A percentile compares a stretch with the other conserved stretches of the same genome.
phyloP scores from a whole-genome alignment of 1,284 basidiomycete species.

The Chalciporus sp. region DNA sequence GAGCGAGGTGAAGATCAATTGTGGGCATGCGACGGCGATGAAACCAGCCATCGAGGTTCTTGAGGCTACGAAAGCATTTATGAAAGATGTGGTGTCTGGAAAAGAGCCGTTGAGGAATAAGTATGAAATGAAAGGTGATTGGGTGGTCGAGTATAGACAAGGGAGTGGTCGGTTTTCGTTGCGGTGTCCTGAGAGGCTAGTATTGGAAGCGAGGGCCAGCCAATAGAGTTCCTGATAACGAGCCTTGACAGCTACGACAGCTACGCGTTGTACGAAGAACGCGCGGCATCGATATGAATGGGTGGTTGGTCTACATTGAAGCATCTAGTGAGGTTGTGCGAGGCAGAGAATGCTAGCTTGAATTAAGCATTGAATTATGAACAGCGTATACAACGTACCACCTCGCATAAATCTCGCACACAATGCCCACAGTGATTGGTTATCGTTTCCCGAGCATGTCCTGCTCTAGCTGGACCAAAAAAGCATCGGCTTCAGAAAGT shows the following conservation, averaged over 20 bases:
- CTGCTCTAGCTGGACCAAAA: slow-evolving; percentile 61
- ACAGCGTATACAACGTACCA: slow-evolving; percentile 2
- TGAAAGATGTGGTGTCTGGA: slow-evolving; percentile 48
- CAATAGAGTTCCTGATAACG: background rate
- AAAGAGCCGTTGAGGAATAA: slow-evolving; percentile 40
- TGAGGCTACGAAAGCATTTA: slow-evolving; percentile 42
- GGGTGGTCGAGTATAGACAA: slow-evolving; percentile 46
- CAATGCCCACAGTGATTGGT: background rate
- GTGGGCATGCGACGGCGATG: slow-evolving; percentile 49
- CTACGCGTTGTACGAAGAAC: too few relatives aligned
- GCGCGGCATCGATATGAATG: background rate
- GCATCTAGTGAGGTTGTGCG: background rate
- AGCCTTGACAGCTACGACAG: too few relatives aligned
- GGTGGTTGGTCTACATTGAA: background rate
- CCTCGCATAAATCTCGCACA: background rate
- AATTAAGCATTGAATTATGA: background rate
- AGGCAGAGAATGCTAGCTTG: background rate
- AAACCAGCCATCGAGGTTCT: slow-evolving; percentile 49
- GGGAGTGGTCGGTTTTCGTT: slow-evolving; percentile 46
- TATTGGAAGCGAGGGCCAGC: slow-evolving; percentile 39
- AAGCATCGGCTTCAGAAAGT: slow-evolving; percentile 52
- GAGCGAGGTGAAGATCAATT: slow-evolving; percentile 44
- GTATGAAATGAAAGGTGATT: slow-evolving; percentile 40
- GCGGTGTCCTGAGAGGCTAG: slow-evolving; percentile 50
- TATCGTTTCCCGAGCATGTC: slow-evolving; percentile 38